Evolutionary conservation across 73 alveolate species (phyloP).

Genomic region (Paramecium sonneborni): DNA sequence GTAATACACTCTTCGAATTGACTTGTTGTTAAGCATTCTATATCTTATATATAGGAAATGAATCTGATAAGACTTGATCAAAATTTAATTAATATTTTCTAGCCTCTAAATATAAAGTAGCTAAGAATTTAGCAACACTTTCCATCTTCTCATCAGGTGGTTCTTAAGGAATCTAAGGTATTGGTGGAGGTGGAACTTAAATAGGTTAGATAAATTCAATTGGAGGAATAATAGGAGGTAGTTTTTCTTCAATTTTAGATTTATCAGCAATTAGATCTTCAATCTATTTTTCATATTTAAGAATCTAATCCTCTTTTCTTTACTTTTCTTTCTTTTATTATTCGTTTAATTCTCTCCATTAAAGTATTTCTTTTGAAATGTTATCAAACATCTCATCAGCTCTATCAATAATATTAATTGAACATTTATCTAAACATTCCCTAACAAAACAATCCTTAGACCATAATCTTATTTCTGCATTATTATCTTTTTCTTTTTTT

Average conservation of each 20-base stretch:
- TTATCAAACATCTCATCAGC: slow-evolving; percentile 30
- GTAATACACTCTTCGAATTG: neutral
- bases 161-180: neutral
- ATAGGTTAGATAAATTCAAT: neutral
- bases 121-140: slow-evolving; percentile 17
- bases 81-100: slow-evolving; percentile 1
- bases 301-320: slow-evolving; percentile 1
- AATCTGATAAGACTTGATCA: neutral
- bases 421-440: neutral
- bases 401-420: slow-evolving; percentile 12
- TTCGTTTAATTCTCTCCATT: slow-evolving; percentile 23
- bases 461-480: slow-evolving; percentile 4
- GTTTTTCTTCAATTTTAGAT: slow-evolving; percentile 26
- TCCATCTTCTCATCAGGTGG: slow-evolving; percentile 55
- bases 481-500: neutral
- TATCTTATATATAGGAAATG: neutral
- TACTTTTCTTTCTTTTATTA: neutral
- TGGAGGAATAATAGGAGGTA: neutral
- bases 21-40: neutral
- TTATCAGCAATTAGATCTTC: neutral
- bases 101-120: slow-evolving; percentile 38
- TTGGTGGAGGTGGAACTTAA: neutral
- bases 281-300: neutral
- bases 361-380: neutral
- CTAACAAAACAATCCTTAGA: slow-evolving; percentile 35